Percentiles rank a stretch among this genome's conserved stretches.
These are phyloP conservation scores for Aureobasidium leucospermi DNA, from an alignment of 2,329 filamentous ascomycete species.

Conservation along the genomic window DNA sequence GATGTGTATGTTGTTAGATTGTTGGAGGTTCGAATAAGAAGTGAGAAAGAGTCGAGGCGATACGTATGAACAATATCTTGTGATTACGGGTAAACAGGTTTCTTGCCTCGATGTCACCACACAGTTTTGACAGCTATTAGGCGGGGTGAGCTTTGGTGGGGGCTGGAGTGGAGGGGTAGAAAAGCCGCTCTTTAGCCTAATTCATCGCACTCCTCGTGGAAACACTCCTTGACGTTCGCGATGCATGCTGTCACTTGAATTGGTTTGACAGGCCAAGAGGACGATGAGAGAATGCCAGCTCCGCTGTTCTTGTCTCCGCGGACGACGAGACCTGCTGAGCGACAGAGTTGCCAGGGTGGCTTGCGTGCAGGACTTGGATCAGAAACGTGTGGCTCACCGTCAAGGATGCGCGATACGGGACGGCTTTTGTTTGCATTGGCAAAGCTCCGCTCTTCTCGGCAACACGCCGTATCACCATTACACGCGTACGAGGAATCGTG, in stretches of 20 bases:
- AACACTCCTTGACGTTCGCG: background rate
- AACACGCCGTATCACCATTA: background rate
- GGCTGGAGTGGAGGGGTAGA: constrained; percentile 2
- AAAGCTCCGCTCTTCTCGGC: background rate
- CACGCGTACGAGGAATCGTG: background rate
- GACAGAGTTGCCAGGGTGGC: background rate
- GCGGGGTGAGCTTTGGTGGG: constrained; percentile 3
- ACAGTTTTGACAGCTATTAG: constrained; percentile 1
- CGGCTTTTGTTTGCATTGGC: background rate
- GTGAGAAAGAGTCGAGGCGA: background rate
- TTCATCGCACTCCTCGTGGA: background rate
- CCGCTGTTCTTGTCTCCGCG: background rate
- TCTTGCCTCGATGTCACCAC: background rate
- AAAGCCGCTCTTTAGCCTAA: constrained; percentile 5
- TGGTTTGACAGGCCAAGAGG: background rate
- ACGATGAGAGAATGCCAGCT: background rate
- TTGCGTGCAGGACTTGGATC: background rate
- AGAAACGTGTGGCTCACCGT: background rate
- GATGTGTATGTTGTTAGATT: background rate
- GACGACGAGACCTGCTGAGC: background rate
- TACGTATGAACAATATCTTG: constrained; percentile 4
- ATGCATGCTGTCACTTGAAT: background rate
- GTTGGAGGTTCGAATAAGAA: background rate
- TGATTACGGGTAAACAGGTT: constrained; percentile 5
- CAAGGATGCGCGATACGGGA: background rate